phyloP scores from a whole-genome alignment of 2,329 filamentous ascomycete genomes.

The Simplicillium aogashimaense region DNA sequence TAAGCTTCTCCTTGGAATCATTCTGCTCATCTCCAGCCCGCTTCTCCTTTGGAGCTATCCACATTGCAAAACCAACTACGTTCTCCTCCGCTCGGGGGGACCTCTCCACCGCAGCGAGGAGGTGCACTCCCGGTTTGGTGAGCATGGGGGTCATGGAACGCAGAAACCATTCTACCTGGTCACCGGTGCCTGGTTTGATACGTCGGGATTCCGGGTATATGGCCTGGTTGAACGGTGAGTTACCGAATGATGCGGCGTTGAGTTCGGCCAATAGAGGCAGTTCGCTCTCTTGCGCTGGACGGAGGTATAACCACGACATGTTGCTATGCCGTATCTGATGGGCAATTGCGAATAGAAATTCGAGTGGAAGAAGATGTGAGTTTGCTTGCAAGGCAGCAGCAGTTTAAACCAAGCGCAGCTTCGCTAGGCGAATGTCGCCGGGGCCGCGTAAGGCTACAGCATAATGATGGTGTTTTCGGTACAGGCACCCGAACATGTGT shows the following conservation, averaged over 20 bases:
- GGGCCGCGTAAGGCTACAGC: no score
- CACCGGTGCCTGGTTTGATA: neutral
- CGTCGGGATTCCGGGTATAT: neutral
- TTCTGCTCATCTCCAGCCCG: slow-evolving; percentile 1
- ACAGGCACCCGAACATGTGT: no score
- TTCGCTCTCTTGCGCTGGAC: no score
- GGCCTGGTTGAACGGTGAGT: slow-evolving; percentile 3
- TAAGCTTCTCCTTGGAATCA: slow-evolving; percentile 4
- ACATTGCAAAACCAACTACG: slow-evolving; percentile 8
- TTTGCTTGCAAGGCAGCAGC: no score
- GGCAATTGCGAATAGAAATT: neutral
- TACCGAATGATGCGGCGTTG: neutral
- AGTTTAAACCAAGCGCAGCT: no score
- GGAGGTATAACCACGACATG: no score
- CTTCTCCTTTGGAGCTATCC: slow-evolving; percentile 5
- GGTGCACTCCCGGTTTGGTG: neutral
- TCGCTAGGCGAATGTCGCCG: no score
- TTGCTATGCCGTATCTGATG: neutral
- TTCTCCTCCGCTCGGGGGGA: neutral
- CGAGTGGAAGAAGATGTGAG: neutral
- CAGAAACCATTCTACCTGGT: neutral
- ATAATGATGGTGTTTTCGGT: no score
- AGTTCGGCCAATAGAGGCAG: neutral
- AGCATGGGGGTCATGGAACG: neutral
- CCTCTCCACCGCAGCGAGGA: neutral